Evolutionary conservation across 2,329 filamentous ascomycete species (phyloP), one percentile per base, ranked within the genome.

Genomic region (Fusarium tuaranense): DNA sequence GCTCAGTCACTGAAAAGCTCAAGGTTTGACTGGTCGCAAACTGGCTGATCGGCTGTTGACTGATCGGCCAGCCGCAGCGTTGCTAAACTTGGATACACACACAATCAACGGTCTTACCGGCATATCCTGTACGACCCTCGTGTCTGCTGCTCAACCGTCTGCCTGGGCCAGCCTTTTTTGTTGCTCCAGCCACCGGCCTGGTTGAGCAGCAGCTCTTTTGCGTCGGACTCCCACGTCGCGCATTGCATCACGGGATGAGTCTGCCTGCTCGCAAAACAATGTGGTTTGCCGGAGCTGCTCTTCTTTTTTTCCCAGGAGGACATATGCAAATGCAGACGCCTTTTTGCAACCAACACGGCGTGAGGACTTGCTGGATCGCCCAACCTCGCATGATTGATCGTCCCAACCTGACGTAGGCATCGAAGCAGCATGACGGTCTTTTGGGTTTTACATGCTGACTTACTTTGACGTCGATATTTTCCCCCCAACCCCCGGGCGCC

Each of bases 71-170:
- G 36, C 60, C 38, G 30, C 32, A 60, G 36, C 38, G 65, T 32
- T 63, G 27, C 34, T 41, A 63, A 46, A 63, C 38, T 36, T 51
- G 38, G 38, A 57, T 18, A 61, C 59, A 57, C 36, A 38, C 34
- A 38, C 22, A 39, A 39, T 13, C 25, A 27, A 74, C 55, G 65
- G 72, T 76, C 64, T 67, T 48, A 70, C 76, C 65, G 36, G 65
- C 51, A 22, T 61, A 53, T 32, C 27, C 63, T 63, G 77, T 78
- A 66, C 27, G 51, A 78, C 77, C 22, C 67, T 78, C 77, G 76
- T 79, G 71, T 78, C 77, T 78, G 76, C 70, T 69, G 77, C 48
- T 71, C 74, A 75, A 75, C 77, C 60, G 55, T 27, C 62, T 61
- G 48, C 62, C 34, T 64, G 59, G 68, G 69, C 60, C 46, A 63